These are phyloP conservation scores for Dioscorea cayenensis DNA, from an alignment of 116 monocot species.

Conservation along the genomic window DNA sequence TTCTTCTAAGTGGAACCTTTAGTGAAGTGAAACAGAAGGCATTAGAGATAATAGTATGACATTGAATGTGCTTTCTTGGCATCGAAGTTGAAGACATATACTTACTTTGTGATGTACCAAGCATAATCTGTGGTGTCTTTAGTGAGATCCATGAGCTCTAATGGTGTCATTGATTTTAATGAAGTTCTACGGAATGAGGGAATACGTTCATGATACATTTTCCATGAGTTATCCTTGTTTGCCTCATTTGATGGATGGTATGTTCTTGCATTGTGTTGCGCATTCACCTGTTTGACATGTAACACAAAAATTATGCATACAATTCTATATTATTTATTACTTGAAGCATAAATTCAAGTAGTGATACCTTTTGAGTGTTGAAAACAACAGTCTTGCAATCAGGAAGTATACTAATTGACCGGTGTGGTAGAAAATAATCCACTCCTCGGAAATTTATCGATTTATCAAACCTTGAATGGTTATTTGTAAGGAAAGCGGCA, in stretches of 20 bases:
- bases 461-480: conserved; percentile 29
- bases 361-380: conserved; percentile 65
- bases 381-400: conserved; percentile 81
- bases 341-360: conserved; percentile 3
- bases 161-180: conserved; percentile 17
- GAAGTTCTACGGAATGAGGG: conserved; percentile 16
- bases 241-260: conserved; percentile 32
- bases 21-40: neutral
- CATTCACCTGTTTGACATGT: conserved; percentile 39
- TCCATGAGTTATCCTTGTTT: conserved; percentile 42
- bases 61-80: neutral
- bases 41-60: too few relatives aligned
- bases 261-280: conserved; percentile 78
- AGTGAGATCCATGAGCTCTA: conserved; percentile 58
- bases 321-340: neutral
- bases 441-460: conserved; percentile 51
- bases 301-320: neutral
- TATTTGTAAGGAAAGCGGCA: conserved; percentile 76
- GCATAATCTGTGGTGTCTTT: conserved; percentile 80
- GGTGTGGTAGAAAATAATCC: conserved; percentile 64
- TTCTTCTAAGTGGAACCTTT: conserved; percentile 60
- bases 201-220: conserved; percentile 49
- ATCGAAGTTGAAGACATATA: neutral
- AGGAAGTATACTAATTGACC: conserved; percentile 75
- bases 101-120: conserved; percentile 83